Evolutionary conservation across 1,284 basidiomycete genomes (phyloP).

Genomic region (Xerocomus nothofagi): DNA sequence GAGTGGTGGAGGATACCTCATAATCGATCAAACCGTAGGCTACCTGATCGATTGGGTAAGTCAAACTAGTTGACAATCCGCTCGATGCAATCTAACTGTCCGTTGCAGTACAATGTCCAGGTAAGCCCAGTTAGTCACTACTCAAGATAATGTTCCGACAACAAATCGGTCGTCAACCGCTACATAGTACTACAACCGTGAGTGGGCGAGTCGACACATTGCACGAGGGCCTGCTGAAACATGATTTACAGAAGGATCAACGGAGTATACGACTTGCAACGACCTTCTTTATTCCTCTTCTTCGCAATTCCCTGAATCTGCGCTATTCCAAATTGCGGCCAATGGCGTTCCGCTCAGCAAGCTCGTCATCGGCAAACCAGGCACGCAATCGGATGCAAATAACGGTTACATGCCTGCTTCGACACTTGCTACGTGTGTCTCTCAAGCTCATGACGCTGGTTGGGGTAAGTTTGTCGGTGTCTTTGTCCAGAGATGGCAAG

Average conservation of each 20-base stretch:
- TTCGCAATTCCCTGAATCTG: not conserved
- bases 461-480: slow-evolving; percentile 1
- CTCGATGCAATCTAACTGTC: not conserved
- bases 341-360: not conserved
- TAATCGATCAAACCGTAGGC: slow-evolving; percentile 49
- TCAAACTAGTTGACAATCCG: not conserved
- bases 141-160: not conserved
- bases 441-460: not conserved
- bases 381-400: not conserved
- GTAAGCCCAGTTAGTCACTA: slow-evolving; percentile 17
- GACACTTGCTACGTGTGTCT: slow-evolving; percentile 34
- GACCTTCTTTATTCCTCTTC: not conserved
- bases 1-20: slow-evolving; percentile 52
- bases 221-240: not conserved
- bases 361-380: not conserved
- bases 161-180: not conserved
- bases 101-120: slow-evolving; percentile 42
- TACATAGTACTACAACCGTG: slow-evolving; percentile 68
- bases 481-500: not conserved
- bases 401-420: slow-evolving; percentile 53
- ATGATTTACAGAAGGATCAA: not conserved
- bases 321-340: not conserved
- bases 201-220: slow-evolving; percentile 31
- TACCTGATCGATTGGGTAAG: slow-evolving; percentile 49
- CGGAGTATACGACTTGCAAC: not conserved